Evolutionary conservation across 2,329 filamentous ascomycete species (phyloP).

Genomic region (Colletotrichum sp.): DNA sequence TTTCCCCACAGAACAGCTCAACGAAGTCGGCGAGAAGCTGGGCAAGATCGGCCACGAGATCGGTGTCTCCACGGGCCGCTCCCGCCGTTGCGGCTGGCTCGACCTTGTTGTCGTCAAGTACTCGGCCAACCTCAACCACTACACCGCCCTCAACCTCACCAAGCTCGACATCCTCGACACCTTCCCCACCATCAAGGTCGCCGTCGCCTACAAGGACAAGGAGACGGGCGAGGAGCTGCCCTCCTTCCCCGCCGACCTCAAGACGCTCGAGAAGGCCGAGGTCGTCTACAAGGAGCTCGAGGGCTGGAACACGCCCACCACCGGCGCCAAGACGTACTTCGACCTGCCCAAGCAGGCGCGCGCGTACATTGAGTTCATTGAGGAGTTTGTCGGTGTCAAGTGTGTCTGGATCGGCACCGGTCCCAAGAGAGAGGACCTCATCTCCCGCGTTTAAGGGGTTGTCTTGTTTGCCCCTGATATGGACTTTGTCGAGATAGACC

Average conservation of each 20-base stretch:
- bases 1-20: conserved; percentile 68
- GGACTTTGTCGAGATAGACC: neutral
- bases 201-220: conserved; percentile 67
- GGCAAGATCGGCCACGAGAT: conserved; percentile 46
- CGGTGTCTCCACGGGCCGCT: conserved; percentile 60
- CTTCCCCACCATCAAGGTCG: conserved; percentile 77
- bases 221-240: conserved; percentile 52
- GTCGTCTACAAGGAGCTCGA: conserved; percentile 72
- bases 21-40: conserved; percentile 49
- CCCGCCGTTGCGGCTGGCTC: conserved; percentile 61
- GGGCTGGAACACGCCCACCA: conserved; percentile 73
- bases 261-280: conserved; percentile 61
- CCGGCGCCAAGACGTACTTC: conserved; percentile 62
- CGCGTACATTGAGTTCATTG: conserved; percentile 71
- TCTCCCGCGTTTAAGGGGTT: conserved; percentile 36
- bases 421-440: conserved; percentile 69
- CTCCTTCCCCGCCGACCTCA: conserved; percentile 69
- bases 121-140: conserved; percentile 67
- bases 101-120: conserved; percentile 71
- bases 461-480: neutral
- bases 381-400: conserved; percentile 67
- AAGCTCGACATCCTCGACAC: conserved; percentile 75
- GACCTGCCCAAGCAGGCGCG: conserved; percentile 69
- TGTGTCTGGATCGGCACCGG: conserved; percentile 64
- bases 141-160: conserved; percentile 65